A percentile compares a stretch with the other conserved stretches of the same genome.
Conservation (phyloP, 2,329 filamentous ascomycete genomes). For the Beauveria australis region DNA sequence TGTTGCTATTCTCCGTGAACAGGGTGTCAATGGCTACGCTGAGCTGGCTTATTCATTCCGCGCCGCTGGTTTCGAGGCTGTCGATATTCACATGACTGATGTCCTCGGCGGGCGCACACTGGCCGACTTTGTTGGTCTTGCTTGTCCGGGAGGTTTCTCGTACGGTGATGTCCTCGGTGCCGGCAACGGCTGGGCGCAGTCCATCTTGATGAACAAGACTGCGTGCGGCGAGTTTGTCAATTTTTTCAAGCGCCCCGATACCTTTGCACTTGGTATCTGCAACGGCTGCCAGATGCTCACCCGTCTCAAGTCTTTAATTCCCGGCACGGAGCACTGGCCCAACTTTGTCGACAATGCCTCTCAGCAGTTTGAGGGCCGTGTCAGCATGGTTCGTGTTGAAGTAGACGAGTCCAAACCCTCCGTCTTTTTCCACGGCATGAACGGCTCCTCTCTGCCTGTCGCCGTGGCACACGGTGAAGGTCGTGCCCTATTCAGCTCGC, state of each 20-base stretch:
- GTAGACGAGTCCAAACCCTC: slow-evolving; percentile 51
- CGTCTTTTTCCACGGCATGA: slow-evolving; percentile 90
- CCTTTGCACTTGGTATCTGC: slow-evolving; percentile 89
- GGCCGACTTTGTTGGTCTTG: slow-evolving; percentile 75
- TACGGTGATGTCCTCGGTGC: slow-evolving; percentile 82
- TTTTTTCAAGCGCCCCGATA: slow-evolving; percentile 84
- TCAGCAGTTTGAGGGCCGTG: slow-evolving; percentile 84
- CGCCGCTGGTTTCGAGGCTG: slow-evolving; percentile 78
- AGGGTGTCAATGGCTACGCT: slow-evolving; percentile 91
- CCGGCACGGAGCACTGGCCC: slow-evolving; percentile 76
- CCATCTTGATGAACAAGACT: slow-evolving; percentile 76
- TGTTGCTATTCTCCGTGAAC: slow-evolving; percentile 89
- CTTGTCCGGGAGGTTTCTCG: slow-evolving; percentile 94
- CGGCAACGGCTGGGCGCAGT: slow-evolving; percentile 95
- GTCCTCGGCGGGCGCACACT: slow-evolving; percentile 74
- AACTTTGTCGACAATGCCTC: slow-evolving; percentile 77
- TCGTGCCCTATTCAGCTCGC: slow-evolving; percentile 60
- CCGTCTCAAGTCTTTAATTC: slow-evolving; percentile 69
- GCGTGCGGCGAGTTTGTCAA: slow-evolving; percentile 66
- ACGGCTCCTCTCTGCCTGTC: slow-evolving; percentile 72
- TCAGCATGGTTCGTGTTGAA: slow-evolving; percentile 70
- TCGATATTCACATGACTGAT: slow-evolving; percentile 97
- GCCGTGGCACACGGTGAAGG: slow-evolving; percentile 89
- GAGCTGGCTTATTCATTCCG: slow-evolving; percentile 98
- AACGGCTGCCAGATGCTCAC: slow-evolving; percentile 96